phyloP scores from a whole-genome alignment of 116 monocot species.

The Zostera marina region DNA sequence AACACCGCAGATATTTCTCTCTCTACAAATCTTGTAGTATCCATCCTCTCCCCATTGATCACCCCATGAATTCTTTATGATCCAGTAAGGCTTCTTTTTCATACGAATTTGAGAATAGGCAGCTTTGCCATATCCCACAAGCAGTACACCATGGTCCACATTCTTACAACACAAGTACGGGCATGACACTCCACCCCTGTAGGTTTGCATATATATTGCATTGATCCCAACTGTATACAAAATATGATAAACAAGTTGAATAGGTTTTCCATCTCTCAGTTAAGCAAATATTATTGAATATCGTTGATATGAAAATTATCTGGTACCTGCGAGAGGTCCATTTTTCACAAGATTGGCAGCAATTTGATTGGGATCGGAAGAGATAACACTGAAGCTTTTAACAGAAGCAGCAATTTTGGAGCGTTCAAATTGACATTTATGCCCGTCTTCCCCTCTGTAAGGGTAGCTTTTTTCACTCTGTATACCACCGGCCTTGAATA shows the following conservation, averaged over 20 bases:
- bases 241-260: not conserved
- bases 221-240: conserved; percentile 70
- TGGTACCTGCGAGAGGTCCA: conserved; percentile 73
- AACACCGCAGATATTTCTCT: conserved; percentile 67
- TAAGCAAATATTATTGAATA: too few relatives aligned
- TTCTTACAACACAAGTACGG: conserved; percentile 61
- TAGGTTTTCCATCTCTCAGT: too few relatives aligned
- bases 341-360: conserved; percentile 79
- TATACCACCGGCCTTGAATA: conserved; percentile 60
- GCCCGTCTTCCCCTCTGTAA: conserved; percentile 43
- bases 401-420: conserved; percentile 63
- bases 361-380: conserved; percentile 64
- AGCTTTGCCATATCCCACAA: conserved; percentile 70
- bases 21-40: conserved; percentile 83
- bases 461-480: conserved; percentile 63
- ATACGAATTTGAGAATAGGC: conserved; percentile 74
- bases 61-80: conserved; percentile 95
- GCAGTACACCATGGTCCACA: conserved; percentile 80
- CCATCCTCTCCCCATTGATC: conserved; percentile 75
- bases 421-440: conserved; percentile 56
- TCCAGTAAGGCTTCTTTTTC: conserved; percentile 84
- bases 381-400: conserved; percentile 53
- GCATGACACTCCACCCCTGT: conserved; percentile 80
- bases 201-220: conserved; percentile 76
- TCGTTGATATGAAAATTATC: not conserved